Conservation (phyloP, 495 filamentous ascomycete genomes). For the Aspergillus homomorphus region DNA sequence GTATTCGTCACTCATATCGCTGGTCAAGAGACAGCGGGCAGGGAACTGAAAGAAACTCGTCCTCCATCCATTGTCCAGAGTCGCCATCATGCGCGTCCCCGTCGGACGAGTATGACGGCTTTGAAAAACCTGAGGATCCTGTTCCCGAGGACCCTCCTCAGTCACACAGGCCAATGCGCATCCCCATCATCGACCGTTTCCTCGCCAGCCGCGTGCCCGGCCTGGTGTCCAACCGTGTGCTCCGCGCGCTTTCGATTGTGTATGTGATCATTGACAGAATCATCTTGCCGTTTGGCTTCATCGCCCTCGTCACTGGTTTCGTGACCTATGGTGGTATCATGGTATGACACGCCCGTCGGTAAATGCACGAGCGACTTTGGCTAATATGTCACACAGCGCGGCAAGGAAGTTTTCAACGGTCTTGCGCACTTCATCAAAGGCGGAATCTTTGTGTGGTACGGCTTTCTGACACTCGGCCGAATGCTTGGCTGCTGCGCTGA, state of each 20-base stretch:
- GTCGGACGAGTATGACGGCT: constrained; percentile 52
- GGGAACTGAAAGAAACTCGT: constrained; percentile 71
- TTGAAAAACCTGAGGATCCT: constrained; percentile 53
- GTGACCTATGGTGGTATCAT: constrained; percentile 70
- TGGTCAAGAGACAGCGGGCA: constrained; percentile 88
- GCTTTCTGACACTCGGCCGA: constrained; percentile 80
- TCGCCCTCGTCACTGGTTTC: constrained; percentile 59
- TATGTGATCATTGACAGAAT: constrained; percentile 61
- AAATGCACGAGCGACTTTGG: not conserved
- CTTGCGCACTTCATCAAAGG: constrained; percentile 95
- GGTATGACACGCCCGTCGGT: constrained; percentile 41
- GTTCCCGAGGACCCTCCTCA: constrained; percentile 28
- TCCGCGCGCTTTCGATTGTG: constrained; percentile 53
- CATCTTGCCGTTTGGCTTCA: constrained; percentile 63
- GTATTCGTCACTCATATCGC: constrained; percentile 49
- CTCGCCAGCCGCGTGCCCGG: constrained; percentile 47
- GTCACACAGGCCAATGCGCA: constrained; percentile 44
- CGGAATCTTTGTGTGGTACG: constrained; percentile 96
- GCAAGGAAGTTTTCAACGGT: constrained; percentile 69
- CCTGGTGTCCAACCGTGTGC: constrained; percentile 58
- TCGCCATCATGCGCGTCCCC: constrained; percentile 51
- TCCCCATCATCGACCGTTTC: constrained; percentile 46
- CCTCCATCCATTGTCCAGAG: constrained; percentile 63
- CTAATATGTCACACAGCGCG: constrained; percentile 41
- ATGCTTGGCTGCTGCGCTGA: constrained; percentile 90